Base-by-base conservation (phyloP, 257 asterid species). In the Solanum medicagineum region DNA sequence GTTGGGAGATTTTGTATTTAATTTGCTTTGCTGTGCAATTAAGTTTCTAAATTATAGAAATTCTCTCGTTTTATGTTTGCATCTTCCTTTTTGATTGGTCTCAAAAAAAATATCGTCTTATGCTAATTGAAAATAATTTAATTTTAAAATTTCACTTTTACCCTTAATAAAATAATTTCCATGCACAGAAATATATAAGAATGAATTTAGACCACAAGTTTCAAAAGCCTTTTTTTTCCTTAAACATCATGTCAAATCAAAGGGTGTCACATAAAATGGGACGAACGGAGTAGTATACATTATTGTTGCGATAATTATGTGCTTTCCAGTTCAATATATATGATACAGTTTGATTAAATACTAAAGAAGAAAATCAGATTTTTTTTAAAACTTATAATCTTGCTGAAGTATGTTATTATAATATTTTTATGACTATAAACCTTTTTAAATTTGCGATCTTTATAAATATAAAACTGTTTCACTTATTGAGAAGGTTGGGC, bases 1-100 rank as follows among this genome's bases (percentile, higher is more conserved):
- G 88, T 86, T 86, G 86, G 29, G 66, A 44, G 81, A 24, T 80
- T 40, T 20, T 17, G 40, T 13, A 14, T 75, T 45, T 24, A 71
- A 86, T 83, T 9, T 29, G 22, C 29, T 69, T 42, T 54, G 77
- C 54, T 19, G 71, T 65, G 11, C 71, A 26, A 65, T 14, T 51
- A 51, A 51, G 3, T 47, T 47, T 8, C 10, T 10, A 47, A 4
- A 36, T 36, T 36, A 36, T 36, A 4, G 36, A 32, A 32, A 32
- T 4, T 32, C 36, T 2, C 4, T 32, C 36, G 36, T 32, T 32
- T 5, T 36, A 36, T 36, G 42, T 36, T 36, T 4, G 6, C 0
- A 5, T 1, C 2, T 36, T 36, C 5, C 0, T 36, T 36, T 36
- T 36, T 36, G 1, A 36, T 36, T 7, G 42, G 0, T 36, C 0